A percentile compares a stretch with the other conserved stretches of the same genome.
Conservation (phyloP, 2,329 filamentous ascomycete genomes). For the Xylariaceae sp. region DNA sequence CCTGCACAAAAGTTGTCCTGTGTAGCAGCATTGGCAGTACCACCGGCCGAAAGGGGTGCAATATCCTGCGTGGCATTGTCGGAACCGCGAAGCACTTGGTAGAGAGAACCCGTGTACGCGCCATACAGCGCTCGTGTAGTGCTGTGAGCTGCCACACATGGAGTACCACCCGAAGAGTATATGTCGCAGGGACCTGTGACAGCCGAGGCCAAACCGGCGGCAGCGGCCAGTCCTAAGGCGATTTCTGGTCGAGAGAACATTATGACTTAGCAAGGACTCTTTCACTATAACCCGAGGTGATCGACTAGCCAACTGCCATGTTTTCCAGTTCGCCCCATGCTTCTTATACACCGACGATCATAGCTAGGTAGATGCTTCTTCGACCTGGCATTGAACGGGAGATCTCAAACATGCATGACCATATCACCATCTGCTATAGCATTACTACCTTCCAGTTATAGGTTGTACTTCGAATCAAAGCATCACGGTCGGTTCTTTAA, state of each 20-base stretch:
- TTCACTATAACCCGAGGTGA: background rate
- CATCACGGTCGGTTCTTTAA: too few species aligned
- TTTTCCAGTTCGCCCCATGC: background rate
- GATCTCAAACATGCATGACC: too few species aligned
- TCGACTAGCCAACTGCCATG: background rate
- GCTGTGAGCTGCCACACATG: conserved; percentile 60
- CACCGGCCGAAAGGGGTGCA: conserved; percentile 50
- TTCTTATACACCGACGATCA: background rate
- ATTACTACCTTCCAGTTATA: background rate
- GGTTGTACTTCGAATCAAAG: conserved; percentile 4
- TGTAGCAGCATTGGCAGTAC: conserved; percentile 55
- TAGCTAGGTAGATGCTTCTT: too few species aligned
- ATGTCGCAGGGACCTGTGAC: conserved; percentile 55
- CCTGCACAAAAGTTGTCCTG: conserved; percentile 58
- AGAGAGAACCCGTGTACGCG: conserved; percentile 49
- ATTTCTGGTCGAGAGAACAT: conserved; percentile 5
- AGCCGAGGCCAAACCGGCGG: background rate
- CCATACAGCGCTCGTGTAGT: conserved; percentile 60
- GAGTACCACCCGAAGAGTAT: conserved; percentile 53
- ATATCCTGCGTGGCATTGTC: conserved; percentile 46
- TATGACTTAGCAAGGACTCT: background rate
- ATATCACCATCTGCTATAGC: too few species aligned
- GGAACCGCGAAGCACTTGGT: conserved; percentile 56
- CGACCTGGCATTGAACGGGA: too few species aligned
- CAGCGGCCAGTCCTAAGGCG: conserved; percentile 1